Evolutionary conservation across 2,329 filamentous ascomycete genomes (phyloP).

Genomic region (Fusarium tricinctum): DNA sequence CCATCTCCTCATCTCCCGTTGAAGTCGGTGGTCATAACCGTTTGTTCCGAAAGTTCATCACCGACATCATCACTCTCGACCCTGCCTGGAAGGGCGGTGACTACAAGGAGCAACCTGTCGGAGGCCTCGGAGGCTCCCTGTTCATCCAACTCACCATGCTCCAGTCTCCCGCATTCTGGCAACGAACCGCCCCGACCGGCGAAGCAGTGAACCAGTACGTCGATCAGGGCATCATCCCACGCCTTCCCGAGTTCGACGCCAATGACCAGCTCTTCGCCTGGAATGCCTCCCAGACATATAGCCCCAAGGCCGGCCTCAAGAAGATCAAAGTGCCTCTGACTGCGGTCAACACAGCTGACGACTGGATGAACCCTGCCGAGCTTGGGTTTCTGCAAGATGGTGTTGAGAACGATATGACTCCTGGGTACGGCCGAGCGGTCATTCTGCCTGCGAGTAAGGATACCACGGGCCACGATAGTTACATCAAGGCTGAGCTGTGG

Average conservation of each 20-base stretch:
- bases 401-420: slow-evolving; percentile 15
- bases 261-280: slow-evolving; percentile 34
- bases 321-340: slow-evolving; percentile 28
- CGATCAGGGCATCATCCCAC: slow-evolving; percentile 13
- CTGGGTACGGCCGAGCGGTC: slow-evolving; percentile 1
- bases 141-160: slow-evolving; percentile 31
- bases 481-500: slow-evolving; percentile 32
- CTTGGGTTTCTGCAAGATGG: slow-evolving; percentile 16
- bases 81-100: slow-evolving; percentile 22
- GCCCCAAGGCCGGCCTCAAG: slow-evolving; percentile 7
- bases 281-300: slow-evolving; percentile 22
- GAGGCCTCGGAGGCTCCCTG: slow-evolving; percentile 9
- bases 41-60: slow-evolving; percentile 30
- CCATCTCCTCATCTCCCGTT: slow-evolving; percentile 17
- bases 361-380: slow-evolving; percentile 27
- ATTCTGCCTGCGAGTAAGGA: slow-evolving; percentile 14
- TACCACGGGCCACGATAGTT: slow-evolving; percentile 28
- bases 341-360: slow-evolving; percentile 32
- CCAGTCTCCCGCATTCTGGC: slow-evolving; percentile 24
- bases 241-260: slow-evolving; percentile 3
- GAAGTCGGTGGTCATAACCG: slow-evolving; percentile 30
- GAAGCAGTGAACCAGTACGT: slow-evolving; percentile 18
- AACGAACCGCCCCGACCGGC: slow-evolving; percentile 14
- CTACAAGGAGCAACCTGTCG: slow-evolving; percentile 9
- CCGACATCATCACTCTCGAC: slow-evolving; percentile 21